Evolutionary conservation across 2,329 filamentous ascomycete species (phyloP), one percentile per base, ranked within the genome.

Genomic region (Dryadomyces quercus-mongolicae): DNA sequence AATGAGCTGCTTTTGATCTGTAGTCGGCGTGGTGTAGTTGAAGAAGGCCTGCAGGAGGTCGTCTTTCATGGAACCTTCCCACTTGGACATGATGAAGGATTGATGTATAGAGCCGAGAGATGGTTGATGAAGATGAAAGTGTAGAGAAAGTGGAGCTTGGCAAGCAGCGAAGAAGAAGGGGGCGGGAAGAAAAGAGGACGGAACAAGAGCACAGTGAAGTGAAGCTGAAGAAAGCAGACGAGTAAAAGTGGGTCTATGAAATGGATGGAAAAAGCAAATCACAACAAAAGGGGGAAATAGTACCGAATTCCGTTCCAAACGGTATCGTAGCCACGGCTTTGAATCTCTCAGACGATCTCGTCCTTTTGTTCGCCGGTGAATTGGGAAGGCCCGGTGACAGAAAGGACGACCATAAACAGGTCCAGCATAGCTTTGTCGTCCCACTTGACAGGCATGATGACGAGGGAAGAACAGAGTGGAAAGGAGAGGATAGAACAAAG

Each of bases 301-400:
- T 68, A 68, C 68, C 68, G 62, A 6, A 70, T 66, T 20, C 58
- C 66, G 45, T 70, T 70, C 68, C 67, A 70, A 31, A 55, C 58
- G n/a, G 63, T 58, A 13, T 63, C 57, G 44, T 63, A 59, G 12
- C 64, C 63, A 1, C 58, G 60, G 0, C 16, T n/a, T 0, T 56
- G 42, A 62, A 66, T 63, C 51, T 61, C 51, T 1, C 18, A 10
- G 12, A 61, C 60, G 12, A 65, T 58, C 8, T 55, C 50, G 0
- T 54, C 58, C 53, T 66, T 65, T 44, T 66, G 60, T 15, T 60
- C 62, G 12, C 54, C 54, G 6, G 54, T 56, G 13, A 65, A 47
- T 18, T 55, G 47, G 1, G 55, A 44, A 1, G 62, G 55, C 1
- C 54, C 54, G 2, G 54, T 46, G 1, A 63, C 58, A 0, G 48